Evolutionary conservation across 2,329 filamentous ascomycete species (phyloP), one percentile per base, ranked within the genome.

Genomic region (Verticillium albo-atrum): DNA sequence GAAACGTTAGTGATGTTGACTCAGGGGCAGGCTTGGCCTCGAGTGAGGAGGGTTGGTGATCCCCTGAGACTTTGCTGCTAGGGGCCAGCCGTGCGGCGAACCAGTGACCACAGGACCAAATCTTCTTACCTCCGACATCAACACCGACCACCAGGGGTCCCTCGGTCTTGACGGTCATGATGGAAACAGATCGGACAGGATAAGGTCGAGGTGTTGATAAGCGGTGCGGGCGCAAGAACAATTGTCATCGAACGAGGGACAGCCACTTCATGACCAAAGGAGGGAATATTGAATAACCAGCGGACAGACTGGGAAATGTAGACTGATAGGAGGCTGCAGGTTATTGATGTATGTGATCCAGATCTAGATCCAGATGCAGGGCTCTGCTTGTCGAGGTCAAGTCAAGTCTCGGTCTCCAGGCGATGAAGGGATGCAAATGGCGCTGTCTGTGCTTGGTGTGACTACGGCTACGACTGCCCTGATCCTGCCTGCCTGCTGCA

Each of bases 141-240:
- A 63, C 62, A 30, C 62, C 62, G 20, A 63, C 62, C 14, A 63
- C 60, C 17, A 63, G 32, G 4, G 60, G 58, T n/a, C 62, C 58
- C n/a, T 60, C 56, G 4, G 58, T 17, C 20, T 20, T 57, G 55
- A 35, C 37, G 37, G 42, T n/a, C 55, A 57, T 57, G 42, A 12
- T 50, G n/a, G 7, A 50, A 26, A 20, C 10, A 9, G 10, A 14
- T 14, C 3, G 20, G 20, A 20, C 5, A 4, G 6, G 42, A 25
- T 4, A 10, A 12, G 10, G 42, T 12, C 20, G 9, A 14, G 10
- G 42, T 50, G 42, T 3, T 23, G 20, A 50, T 26, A 26, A 25
- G 42, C 10, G 10, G 7, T 14, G 42, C 42, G 20, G 9, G 42
- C 42, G 42, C 20, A 25, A 14, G 30, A 32, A 23, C 20, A 25